Evolutionary conservation across 495 filamentous ascomycete species (phyloP), one percentile per base, ranked within the genome.

Genomic region (Umbilicaria muhlenbergii): DNA sequence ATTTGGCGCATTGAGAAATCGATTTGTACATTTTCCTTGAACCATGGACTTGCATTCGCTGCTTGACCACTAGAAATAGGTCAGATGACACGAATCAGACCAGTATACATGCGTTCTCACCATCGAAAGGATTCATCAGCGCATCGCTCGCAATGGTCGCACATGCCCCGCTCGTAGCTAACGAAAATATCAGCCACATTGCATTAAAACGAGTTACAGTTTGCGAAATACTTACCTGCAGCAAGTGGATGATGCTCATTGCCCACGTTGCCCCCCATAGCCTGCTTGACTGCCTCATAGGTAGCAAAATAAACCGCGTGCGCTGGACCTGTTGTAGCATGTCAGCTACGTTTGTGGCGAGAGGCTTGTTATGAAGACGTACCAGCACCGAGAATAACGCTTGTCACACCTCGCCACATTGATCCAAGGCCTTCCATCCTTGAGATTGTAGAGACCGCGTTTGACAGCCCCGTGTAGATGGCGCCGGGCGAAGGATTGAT

Each of bases 121-220:
- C 88, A 67, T 99, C 91, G 60, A 99, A 99, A 24, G 91, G 91
- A 60, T 96, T 99, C 91, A 99, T 99, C 39, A 99, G 69, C 33
- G 91, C 92, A 68, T 99, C 91, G 56, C 86, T 94, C 32, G 86
- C 85, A 55, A 95, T 94, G 0, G 91, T 96, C 41, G 91, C 91
- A 51, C 83, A 81, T 44, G 89, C 89, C 57, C 91, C 91, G 58
- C 86, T 92, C 41, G 82, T 74, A 33, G 88, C 89, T 93, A 53
- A 44, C 54, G 39, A 37, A 48, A 6, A 28, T 28, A 1, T 28
- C 24, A 28, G 24, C 2, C 24, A 6, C 32, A 37, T 4, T 4
- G n/a, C 32, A 37, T 55, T 39, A 60, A 50, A 41, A 14, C 15
- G 39, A 14, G 11, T 38, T 16, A 33, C n/a, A 19, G 36, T 32